Base-by-base conservation (phyloP, 2,329 filamentous ascomycete genomes). In the Phoma herbarum region DNA sequence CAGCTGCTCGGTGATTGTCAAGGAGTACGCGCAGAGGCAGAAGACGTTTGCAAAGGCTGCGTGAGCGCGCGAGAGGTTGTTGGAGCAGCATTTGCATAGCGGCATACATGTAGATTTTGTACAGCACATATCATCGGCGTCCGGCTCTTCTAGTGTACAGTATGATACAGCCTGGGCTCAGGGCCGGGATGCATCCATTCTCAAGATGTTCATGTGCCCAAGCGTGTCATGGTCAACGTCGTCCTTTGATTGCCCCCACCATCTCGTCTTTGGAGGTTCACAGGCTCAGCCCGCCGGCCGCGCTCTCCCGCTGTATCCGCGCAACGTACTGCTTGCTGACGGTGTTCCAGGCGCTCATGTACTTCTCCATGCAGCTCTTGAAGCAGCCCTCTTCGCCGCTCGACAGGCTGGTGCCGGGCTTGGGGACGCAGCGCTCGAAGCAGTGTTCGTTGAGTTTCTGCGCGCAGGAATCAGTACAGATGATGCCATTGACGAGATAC, bases 1-100 rank as follows among this genome's bases (percentile, higher is more conserved):
- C n/a, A 86, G 83, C 62, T 99, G 95, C 78, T 86, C 90, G 6
- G 81, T 98, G 57, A 82, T 95, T 52, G 89, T 98, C 59, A 89
- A 88, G 77, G 92, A 99, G 67, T 99, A 86, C 74, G 85, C 82
- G 64, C 80, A 87, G 62, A 79, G 82, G 64, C 86, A 88, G 75
- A 81, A 80, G 75, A 75, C 67, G 20, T 78, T 81, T 61, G 64
- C 59, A 2, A 75, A 76, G 68, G 33, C 55, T 35, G 47, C 57
- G 35, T 45, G 33, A 26, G n/a, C 2, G 39, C 7, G 11, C 16
- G 39, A 16, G 41, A 12, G 41, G 11, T 25, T 14, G 12, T 50
- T 20, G 44, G 33, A 47, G 45, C 43, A 47, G 45, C 43, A 58
- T 63, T 42, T 64, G 54, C 63, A 64, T 62, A 54, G 57, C 54